Percentiles rank a stretch among this genome's conserved stretches.
Conservation (phyloP, 1,284 basidiomycete genomes). For the Cryptococcus wingfieldii region DNA sequence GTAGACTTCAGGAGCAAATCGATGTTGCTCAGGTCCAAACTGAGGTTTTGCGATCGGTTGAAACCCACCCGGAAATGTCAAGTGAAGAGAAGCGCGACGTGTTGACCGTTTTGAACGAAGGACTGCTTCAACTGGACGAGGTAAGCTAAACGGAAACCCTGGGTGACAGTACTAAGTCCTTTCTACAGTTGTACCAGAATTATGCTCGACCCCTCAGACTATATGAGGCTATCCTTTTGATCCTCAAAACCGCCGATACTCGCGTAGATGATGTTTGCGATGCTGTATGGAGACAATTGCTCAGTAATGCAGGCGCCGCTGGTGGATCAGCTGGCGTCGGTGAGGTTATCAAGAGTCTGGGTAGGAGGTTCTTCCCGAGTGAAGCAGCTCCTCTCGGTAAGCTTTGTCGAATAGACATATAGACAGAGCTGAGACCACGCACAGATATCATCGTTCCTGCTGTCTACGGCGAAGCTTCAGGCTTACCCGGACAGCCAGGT, state of each 20-base stretch:
- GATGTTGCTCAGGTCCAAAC: conserved; percentile 96
- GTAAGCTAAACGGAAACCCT: conserved; percentile 24
- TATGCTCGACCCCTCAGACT: conserved; percentile 86
- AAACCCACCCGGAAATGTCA: conserved; percentile 45
- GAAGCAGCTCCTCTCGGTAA: conserved; percentile 83
- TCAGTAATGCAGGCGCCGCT: conserved; percentile 63
- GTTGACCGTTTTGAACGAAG: conserved; percentile 56
- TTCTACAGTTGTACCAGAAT: conserved; percentile 70
- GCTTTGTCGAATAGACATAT: conserved; percentile 46
- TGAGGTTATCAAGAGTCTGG: conserved; percentile 61
- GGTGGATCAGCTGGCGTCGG: conserved; percentile 14
- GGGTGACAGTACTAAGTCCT: background rate
- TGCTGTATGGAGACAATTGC: conserved; percentile 83
- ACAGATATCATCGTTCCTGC: conserved; percentile 39
- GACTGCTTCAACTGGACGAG: conserved; percentile 53
- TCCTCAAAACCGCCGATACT: conserved; percentile 90
- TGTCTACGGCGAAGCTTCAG: conserved; percentile 20
- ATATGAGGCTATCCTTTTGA: conserved; percentile 78
- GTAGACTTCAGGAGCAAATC: conserved; percentile 89
- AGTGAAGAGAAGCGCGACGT: conserved; percentile 58
- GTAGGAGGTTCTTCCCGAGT: conserved; percentile 81
- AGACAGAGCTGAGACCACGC: background rate
- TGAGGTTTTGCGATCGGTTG: conserved; percentile 59
- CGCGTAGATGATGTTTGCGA: conserved; percentile 74
- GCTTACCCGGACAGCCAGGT: conserved; percentile 11